Evolutionary conservation across 2,329 filamentous ascomycete species (phyloP).

Genomic region (Parascedosporium putredinis): DNA sequence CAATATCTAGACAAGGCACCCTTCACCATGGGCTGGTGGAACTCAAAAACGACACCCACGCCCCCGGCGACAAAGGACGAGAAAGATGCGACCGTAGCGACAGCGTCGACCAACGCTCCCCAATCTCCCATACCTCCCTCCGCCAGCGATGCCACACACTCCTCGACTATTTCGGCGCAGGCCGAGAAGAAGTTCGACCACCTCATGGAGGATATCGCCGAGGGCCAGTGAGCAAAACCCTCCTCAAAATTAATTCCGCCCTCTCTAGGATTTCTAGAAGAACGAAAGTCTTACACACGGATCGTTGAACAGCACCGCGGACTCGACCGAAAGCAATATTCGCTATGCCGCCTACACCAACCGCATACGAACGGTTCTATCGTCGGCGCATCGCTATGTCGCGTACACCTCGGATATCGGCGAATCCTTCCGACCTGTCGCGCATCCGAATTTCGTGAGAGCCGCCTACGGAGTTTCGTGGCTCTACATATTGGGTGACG

Average conservation of each 20-base stretch:
- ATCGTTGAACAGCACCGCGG: conserved; percentile 46
- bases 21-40: conserved; percentile 4
- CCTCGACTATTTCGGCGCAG: neutral
- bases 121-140: neutral
- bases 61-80: neutral
- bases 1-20: too few species aligned
- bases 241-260: conserved; percentile 14
- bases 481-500: conserved; percentile 85
- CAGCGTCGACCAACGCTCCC: neutral
- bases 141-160: neutral
- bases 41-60: neutral
- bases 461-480: conserved; percentile 85
- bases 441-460: conserved; percentile 72
- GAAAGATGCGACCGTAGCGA: neutral
- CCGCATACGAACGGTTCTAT: conserved; percentile 74
- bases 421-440: conserved; percentile 88
- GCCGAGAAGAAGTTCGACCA: neutral
- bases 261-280: too few species aligned
- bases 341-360: conserved; percentile 90
- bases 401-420: conserved; percentile 96
- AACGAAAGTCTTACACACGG: conserved; percentile 18
- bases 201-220: conserved; percentile 60
- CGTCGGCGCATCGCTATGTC: conserved; percentile 88
- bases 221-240: conserved; percentile 57
- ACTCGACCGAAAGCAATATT: conserved; percentile 74